phyloP scores from a whole-genome alignment of 1,139 yeast genomes.

The Pichia sp. region DNA sequence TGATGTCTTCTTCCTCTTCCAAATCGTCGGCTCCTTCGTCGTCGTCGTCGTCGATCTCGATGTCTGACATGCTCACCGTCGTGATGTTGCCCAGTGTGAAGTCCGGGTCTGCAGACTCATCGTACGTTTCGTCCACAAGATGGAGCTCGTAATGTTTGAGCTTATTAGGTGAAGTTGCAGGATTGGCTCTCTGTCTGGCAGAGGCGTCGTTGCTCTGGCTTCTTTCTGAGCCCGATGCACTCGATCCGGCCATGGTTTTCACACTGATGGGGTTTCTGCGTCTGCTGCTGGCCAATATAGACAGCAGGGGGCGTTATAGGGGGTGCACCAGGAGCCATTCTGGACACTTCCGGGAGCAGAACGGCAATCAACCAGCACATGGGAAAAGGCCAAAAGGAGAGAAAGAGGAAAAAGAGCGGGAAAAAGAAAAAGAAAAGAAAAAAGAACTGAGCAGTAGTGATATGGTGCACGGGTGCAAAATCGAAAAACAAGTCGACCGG shows the following conservation, averaged over 20 bases:
- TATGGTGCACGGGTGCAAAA: too few species aligned
- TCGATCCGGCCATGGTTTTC: neutral
- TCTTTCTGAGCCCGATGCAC: neutral
- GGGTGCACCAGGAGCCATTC: too few species aligned
- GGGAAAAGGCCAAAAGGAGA: too few species aligned
- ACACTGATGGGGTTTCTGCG: neutral
- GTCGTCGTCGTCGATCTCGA: conserved; percentile 5
- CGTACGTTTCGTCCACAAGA: conserved; percentile 21
- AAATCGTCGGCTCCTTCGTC: conserved; percentile 10
- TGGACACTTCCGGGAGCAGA: neutral
- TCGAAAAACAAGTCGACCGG: too few species aligned
- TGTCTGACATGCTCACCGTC: conserved; percentile 10
- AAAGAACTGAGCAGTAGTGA: too few species aligned
- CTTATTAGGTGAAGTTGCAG: neutral
- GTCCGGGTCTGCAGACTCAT: conserved; percentile 28
- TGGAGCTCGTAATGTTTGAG: neutral
- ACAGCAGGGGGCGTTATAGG: too few species aligned
- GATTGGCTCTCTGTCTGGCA: neutral
- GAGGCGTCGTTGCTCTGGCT: neutral
- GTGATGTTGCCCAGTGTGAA: conserved; percentile 16
- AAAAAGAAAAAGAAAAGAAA: too few species aligned
- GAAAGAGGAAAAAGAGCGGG: too few species aligned
- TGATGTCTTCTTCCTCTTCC: conserved; percentile 3
- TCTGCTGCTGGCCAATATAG: neutral
- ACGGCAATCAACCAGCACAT: neutral